Evolutionary conservation across 2,329 filamentous ascomycete genomes (phyloP), one percentile per base, ranked within the genome.

Genomic region (Claviceps pazoutovae): DNA sequence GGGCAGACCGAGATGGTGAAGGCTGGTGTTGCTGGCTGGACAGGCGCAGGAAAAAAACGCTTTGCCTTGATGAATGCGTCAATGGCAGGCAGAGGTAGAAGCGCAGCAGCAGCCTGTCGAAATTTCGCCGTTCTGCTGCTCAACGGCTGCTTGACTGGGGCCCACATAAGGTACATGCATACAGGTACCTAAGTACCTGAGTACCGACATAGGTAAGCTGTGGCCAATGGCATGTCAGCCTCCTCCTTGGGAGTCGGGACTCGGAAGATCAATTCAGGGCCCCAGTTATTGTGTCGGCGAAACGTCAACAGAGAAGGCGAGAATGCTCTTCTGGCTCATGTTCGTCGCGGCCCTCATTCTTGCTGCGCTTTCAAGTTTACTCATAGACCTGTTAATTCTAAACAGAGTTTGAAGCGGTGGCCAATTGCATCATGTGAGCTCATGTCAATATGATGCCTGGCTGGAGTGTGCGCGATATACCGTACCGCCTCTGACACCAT

Each of bases 21-120:
- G 36, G 36, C 37, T 30, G 16, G 50, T 26, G 44, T 34, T 13
- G 44, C 26, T 46, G 49, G 42, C 47, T 50, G 36, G 37, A 57
- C 56, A 58, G 58, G 59, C 63, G 63, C 64, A 53, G 60, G 60
- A 34, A 42, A 65, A 64, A 61, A 61, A 53, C 23, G 19, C 19
- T 43, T 13, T 23, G 19, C 19, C 46, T 16, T 30, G 26, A 19
- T 34, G n/a, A 34, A 14, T 30, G 26, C 16, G 16, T 48, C 11
- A 16, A 16, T 17, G 11, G 9, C 44, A 36, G 11, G 9, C 44
- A 36, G 46, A 19, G 6, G 46, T 37, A 41, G 19, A 19, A 34
- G 30, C 30, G 30, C 21, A 23, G 49, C 26, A 48, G 34, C 48
- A 45, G 39, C 30, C 39, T 4, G 30, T 46, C 37, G 51, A 51